Evolutionary conservation across 2,329 filamentous ascomycete species (phyloP), one percentile per base, ranked within the genome.

Genomic region (Acrodontium crateriforme): DNA sequence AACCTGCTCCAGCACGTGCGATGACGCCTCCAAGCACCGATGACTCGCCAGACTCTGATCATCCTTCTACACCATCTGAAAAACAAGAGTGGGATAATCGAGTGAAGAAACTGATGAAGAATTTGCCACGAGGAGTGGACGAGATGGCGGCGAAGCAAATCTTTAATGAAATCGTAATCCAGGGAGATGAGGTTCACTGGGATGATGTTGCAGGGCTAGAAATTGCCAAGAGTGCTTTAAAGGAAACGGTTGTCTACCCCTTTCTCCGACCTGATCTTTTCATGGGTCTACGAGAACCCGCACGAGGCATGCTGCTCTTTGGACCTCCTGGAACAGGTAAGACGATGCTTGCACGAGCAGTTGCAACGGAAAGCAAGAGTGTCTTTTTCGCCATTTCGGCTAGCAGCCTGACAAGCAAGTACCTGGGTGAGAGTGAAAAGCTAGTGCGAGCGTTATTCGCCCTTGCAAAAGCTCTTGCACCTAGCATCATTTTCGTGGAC

Each of bases 381-480:
- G 92, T 91, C 0, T 98, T 95, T 56, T 95, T 98, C 58, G 91
- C 85, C 9, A 93, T 98, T 31, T 93, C 84, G 4, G 84, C 89
- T 10, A 92, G 83, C 49, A 92, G 81, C 43, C 59, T 98, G 40
- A 95, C 87, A 1, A 91, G 81, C 48, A 98, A 98, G 56, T 98
- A 87, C 54, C 68, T 95, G 7, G 89, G 89, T 24, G 89, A 98
- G 50, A 91, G 81, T 1, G 89, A 98, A 56, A 98, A 98, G 55
- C 71, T 98, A 3, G 89, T 98, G 2, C 74, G 84, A 18, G 89
- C 89, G 3, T 63, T 98, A 0, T 98, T 98, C 51, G 71, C 73
- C 1, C 61, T 95, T n/a, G 85, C 89, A 4, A 91, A 91, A 52
- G 67, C 74, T 18, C 66, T 95, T 24, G 84, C 89, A 0, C 89